These are phyloP conservation scores for Larix kaempferi DNA, from an alignment of 75 land plant species.

Conservation along the genomic window DNA sequence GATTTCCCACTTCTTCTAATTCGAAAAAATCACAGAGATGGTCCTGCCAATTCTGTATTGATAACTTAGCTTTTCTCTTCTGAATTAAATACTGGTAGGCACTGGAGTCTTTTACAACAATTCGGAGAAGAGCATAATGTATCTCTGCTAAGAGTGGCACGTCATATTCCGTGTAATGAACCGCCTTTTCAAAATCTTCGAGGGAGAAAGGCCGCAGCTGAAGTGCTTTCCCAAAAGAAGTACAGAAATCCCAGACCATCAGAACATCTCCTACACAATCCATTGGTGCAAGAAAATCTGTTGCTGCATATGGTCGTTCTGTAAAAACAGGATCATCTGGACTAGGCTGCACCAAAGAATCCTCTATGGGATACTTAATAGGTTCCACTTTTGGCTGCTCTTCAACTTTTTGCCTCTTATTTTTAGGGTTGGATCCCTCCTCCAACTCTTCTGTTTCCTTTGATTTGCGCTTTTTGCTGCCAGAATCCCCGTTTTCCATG, in stretches of 20 bases:
- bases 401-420: conserved; percentile 19
- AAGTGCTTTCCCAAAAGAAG: conserved; percentile 62
- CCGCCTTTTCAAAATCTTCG: conserved; percentile 76
- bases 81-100: conserved; percentile 21
- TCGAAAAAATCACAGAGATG: conserved; percentile 78
- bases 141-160: conserved; percentile 49
- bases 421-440: not conserved
- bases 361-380: conserved; percentile 89
- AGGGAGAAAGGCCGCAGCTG: conserved; percentile 70
- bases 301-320: conserved; percentile 63
- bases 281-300: conserved; percentile 73
- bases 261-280: conserved; percentile 80
- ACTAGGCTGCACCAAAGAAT: conserved; percentile 57
- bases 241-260: conserved; percentile 93
- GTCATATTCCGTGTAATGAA: conserved; percentile 57
- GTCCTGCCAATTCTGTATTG: conserved; percentile 69
- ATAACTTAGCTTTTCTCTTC: conserved; percentile 51
- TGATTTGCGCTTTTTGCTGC: conserved; percentile 18
- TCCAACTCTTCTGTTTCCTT: conserved; percentile 15
- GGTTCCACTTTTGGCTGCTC: conserved; percentile 19
- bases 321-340: conserved; percentile 55
- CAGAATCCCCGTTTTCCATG: conserved; percentile 10
- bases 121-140: conserved; percentile 60
- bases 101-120: conserved; percentile 54
- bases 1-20: conserved; percentile 30